Evolutionary conservation across 768 basidiomycete species (phyloP), one percentile per base, ranked within the genome.

Genomic region (Tricholomella constricta): DNA sequence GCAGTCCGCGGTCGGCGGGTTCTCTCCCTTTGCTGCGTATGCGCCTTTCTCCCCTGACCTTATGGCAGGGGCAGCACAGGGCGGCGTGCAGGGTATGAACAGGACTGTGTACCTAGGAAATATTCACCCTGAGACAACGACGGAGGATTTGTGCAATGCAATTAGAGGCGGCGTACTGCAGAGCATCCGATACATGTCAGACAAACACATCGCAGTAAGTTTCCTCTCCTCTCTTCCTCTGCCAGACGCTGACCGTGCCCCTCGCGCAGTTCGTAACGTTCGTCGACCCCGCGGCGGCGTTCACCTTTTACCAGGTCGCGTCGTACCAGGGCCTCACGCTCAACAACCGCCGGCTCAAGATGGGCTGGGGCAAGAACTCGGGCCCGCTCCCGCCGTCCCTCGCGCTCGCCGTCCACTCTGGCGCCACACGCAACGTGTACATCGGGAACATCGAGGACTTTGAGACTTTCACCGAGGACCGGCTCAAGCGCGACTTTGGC

Each of bases 281-380:
- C 66, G 87, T 98, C 59, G 94, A 98, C 65, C 90, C 94, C 10
- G 86, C 88, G 0, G 91, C 91, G 45, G 95, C 97, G 2, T 88
- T 92, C 64, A 89, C 90, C 9, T 98, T 99, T 79, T 94, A 85
- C 83, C 91, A 96, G 65, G 87, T 93, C 32, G 94, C 96, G 14
- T 85, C 88, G 1, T 89, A 85, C 66, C 89, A 94, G 60, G 94
- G 95, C 6, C 76, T 99, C 50, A 92, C 88, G 20, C 77, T 98
- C 53, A 95, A 94, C 76, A 92, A 94, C 70, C 88, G 95, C 37
- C 85, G 94, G 23, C 82, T 98, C 57, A 98, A 98, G 78, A 85
- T 98, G 61, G 95, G 96, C 42, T 99, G 96, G 97, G 96, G 96
- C 52, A 98, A 96, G 81, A 91, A 91, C 65, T 87, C 92, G 14